These are phyloP conservation scores for Ceratobasidium papillatum DNA, from an alignment of 1,284 basidiomycete genomes.

Conservation along the genomic window DNA sequence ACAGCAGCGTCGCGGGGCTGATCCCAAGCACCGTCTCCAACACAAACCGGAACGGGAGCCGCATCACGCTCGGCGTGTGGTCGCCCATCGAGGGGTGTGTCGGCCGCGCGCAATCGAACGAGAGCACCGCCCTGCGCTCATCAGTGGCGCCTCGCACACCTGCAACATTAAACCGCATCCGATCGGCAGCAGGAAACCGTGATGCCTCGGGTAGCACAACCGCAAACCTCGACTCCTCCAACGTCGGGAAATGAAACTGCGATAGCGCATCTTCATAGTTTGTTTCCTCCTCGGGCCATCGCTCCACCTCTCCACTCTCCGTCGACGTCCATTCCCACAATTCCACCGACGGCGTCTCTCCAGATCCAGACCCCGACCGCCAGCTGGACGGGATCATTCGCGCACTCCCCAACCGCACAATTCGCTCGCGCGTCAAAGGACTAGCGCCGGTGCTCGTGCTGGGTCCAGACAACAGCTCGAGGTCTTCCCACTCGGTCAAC, in stretches of 20 bases:
- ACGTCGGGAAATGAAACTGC: conserved; percentile 39
- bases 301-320: conserved; percentile 12
- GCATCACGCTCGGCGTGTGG: conserved; percentile 2
- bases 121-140: conserved; percentile 8
- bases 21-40: conserved; percentile 36
- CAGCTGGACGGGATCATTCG: conserved; percentile 37
- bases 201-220: neutral
- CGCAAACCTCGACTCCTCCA: conserved; percentile 25
- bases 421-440: conserved; percentile 34
- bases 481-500: conserved; percentile 27
- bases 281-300: conserved; percentile 20
- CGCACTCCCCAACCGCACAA: conserved; percentile 37
- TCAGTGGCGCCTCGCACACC: conserved; percentile 1
- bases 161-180: neutral
- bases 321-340: conserved; percentile 40
- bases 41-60: conserved; percentile 37
- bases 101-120: neutral
- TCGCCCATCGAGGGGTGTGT: conserved; percentile 31
- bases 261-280: conserved; percentile 38
- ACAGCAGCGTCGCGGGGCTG: conserved; percentile 27
- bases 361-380: conserved; percentile 7
- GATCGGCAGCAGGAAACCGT: neutral
- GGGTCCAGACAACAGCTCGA: conserved; percentile 13
- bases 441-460: conserved; percentile 18
- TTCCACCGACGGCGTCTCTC: conserved; percentile 27